Evolutionary conservation across 805 yeast species (phyloP).

Genomic region (Candida morakotiae): DNA sequence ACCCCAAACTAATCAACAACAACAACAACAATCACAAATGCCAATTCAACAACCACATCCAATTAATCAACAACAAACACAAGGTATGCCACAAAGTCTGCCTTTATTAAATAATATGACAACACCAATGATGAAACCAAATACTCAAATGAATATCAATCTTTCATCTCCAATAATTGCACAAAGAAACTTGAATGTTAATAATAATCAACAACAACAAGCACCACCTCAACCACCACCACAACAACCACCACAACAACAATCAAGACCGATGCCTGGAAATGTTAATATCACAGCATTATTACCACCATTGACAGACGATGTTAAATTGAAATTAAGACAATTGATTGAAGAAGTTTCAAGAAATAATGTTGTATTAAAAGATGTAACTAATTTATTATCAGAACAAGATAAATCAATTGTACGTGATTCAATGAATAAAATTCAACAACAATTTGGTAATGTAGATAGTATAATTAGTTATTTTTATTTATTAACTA

Average conservation of each 20-base stretch:
- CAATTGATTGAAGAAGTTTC: slow-evolving; percentile 68
- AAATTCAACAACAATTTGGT: slow-evolving; percentile 56
- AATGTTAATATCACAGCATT: slow-evolving; percentile 7
- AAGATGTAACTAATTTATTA: slow-evolving; percentile 60
- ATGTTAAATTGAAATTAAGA: slow-evolving; percentile 58
- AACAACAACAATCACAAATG: slow-evolving; percentile 24
- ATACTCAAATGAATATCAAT: slow-evolving; percentile 6
- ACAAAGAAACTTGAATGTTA: not conserved
- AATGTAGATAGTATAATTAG: slow-evolving; percentile 76
- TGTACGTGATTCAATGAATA: slow-evolving; percentile 51
- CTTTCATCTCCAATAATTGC: slow-evolving; percentile 9
- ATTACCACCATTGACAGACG: slow-evolving; percentile 46
- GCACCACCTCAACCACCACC: not conserved
- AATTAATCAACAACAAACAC: slow-evolving; percentile 14
- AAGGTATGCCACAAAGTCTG: slow-evolving; percentile 19
- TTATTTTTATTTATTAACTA: slow-evolving; percentile 70
- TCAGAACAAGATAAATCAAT: slow-evolving; percentile 60
- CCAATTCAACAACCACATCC: slow-evolving; percentile 11
- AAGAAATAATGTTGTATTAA: slow-evolving; percentile 58
- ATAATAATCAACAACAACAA: not conserved
- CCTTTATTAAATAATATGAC: slow-evolving; percentile 8
- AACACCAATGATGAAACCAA: slow-evolving; percentile 9
- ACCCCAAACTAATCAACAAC: slow-evolving; percentile 12
- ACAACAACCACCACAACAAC: not conserved
- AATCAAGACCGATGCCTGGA: slow-evolving; percentile 12